Evolutionary conservation across 73 alveolate species (phyloP).

Genomic region (Durusdinium trenchii): DNA sequence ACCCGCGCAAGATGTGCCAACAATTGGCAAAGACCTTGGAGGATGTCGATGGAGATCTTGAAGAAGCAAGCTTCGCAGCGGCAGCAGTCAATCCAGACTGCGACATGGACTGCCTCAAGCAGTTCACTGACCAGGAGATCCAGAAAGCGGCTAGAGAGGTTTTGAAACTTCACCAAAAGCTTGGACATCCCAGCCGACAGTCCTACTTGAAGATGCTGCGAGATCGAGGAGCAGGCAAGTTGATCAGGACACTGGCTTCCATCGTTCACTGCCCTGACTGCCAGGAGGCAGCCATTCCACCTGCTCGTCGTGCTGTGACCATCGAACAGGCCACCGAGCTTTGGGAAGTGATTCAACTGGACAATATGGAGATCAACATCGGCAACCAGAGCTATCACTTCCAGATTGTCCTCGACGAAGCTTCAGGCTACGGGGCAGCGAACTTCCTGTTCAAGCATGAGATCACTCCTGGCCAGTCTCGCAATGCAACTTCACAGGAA

Average conservation of each 20-base stretch:
- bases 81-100: not conserved
- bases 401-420: conserved; percentile 13
- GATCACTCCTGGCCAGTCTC: too few relatives aligned
- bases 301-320: not conserved
- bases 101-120: not conserved
- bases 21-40: not conserved
- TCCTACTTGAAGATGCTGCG: conserved; percentile 15
- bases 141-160: not conserved
- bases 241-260: not conserved
- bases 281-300: not conserved
- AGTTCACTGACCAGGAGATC: not conserved
- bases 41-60: not conserved
- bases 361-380: not conserved
- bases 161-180: not conserved
- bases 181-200: conserved; percentile 38
- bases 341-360: conserved; percentile 5
- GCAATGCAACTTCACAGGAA: not conserved
- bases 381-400: not conserved
- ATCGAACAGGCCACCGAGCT: not conserved
- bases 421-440: not conserved
- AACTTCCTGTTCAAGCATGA: not conserved
- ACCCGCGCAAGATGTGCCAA: not conserved
- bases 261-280: not conserved
- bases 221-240: not conserved
- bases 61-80: not conserved